These are phyloP conservation scores for Haplographium delicatum DNA, from an alignment of 495 filamentous ascomycete species.

Conservation along the genomic window DNA sequence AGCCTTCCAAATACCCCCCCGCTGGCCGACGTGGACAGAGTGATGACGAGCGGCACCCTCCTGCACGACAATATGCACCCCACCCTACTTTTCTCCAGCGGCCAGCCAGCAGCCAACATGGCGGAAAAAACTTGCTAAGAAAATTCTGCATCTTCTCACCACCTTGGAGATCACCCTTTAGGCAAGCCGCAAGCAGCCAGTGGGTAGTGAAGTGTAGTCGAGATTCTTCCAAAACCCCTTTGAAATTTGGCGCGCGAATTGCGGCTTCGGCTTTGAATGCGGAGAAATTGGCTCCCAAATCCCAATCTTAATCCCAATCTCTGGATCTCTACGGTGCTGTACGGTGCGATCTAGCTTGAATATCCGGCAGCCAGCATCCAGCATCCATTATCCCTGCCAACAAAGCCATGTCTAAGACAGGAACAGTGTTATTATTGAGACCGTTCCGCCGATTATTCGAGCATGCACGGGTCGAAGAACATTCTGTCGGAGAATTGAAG, in stretches of 20 bases:
- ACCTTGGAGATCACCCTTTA: constrained; percentile 17
- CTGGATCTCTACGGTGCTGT: too few species aligned
- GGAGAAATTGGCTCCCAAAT: too few species aligned
- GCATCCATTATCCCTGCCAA: not conserved
- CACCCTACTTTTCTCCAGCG: constrained; percentile 22
- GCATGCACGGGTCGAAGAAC: not conserved
- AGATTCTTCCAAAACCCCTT: not conserved
- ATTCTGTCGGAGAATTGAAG: constrained; percentile 16
- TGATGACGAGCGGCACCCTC: too few species aligned
- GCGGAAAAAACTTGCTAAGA: constrained; percentile 17
- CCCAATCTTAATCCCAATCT: too few species aligned
- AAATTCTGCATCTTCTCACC: not conserved
- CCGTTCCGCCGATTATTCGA: constrained; percentile 4
- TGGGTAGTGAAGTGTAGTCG: constrained; percentile 9
- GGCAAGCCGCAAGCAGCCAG: constrained; percentile 17
- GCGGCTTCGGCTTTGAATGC: too few species aligned
- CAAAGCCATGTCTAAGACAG: not conserved
- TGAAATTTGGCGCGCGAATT: constrained; percentile 3
- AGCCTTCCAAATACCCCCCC: too few species aligned
- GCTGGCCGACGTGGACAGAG: too few species aligned
- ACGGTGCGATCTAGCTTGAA: too few species aligned
- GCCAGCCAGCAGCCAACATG: too few species aligned
- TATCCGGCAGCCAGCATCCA: too few species aligned
- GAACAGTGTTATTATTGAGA: constrained; percentile 7
- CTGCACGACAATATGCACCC: constrained; percentile 25